These are phyloP conservation scores for Sugiyamaella sp. DNA, from an alignment of 1,139 yeast genomes.

Conservation along the genomic window DNA sequence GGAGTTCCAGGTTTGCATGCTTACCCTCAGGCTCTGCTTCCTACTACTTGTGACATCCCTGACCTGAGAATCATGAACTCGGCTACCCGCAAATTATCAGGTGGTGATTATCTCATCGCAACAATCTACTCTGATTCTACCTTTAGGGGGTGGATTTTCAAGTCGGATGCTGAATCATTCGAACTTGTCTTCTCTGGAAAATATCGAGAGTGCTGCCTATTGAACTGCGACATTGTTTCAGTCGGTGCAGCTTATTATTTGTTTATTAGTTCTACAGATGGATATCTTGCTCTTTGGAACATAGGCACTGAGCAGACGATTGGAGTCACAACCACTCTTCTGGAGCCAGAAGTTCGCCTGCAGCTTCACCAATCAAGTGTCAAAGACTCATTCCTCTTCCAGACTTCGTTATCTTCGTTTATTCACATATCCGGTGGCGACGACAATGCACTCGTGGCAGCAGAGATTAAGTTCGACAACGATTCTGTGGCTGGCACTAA, in stretches of 20 bases:
- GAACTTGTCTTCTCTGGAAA: constrained; percentile 49
- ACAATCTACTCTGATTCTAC: constrained; percentile 86
- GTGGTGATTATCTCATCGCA: constrained; percentile 55
- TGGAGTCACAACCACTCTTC: background rate
- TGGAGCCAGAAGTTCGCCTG: constrained; percentile 45
- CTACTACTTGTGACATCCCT: constrained; percentile 55
- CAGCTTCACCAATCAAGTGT: constrained; percentile 84
- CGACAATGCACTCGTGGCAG: constrained; percentile 71
- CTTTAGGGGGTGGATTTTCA: constrained; percentile 65
- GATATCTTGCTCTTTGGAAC: constrained; percentile 67
- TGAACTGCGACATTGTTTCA: constrained; percentile 56
- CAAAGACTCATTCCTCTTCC: constrained; percentile 50
- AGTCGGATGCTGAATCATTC: constrained; percentile 50
- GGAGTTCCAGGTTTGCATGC: constrained; percentile 30
- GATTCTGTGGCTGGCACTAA: constrained; percentile 35
- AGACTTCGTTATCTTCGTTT: constrained; percentile 30
- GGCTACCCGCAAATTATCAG: constrained; percentile 32
- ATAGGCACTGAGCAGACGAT: constrained; percentile 32
- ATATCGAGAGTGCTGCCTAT: constrained; percentile 76
- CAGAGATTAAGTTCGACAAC: constrained; percentile 42
- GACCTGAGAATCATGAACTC: constrained; percentile 92
- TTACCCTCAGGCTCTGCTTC: constrained; percentile 38
- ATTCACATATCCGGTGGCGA: constrained; percentile 83
- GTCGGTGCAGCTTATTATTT: constrained; percentile 44
- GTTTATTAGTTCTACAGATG: constrained; percentile 79